Evolutionary conservation across 169 alveolate genomes (phyloP).

Genomic region (Plasmodium cynomolgi): DNA sequence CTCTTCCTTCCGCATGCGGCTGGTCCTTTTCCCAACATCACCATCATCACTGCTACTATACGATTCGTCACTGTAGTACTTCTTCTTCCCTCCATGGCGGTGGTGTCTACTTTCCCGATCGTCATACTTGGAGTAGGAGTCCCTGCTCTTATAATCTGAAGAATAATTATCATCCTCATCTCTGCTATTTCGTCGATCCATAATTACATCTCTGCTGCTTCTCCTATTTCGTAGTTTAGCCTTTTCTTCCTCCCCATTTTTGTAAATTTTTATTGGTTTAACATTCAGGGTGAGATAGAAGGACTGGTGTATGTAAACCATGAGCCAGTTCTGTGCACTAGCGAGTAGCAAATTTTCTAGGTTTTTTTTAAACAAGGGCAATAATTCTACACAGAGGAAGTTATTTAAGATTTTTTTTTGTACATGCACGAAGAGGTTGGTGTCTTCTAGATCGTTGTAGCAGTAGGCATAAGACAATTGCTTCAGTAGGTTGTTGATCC

Average conservation of each 20-base stretch:
- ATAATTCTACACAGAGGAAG: constrained; percentile 71
- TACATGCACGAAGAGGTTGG: constrained; percentile 68
- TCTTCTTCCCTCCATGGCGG: not conserved
- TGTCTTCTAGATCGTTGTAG: constrained; percentile 51
- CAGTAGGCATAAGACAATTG: constrained; percentile 76
- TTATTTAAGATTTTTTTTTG: constrained; percentile 76
- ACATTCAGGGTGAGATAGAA: constrained; percentile 62
- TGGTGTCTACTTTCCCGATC: not conserved
- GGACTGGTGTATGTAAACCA: constrained; percentile 64
- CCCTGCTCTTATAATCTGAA: not conserved
- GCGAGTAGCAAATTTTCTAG: constrained; percentile 58
- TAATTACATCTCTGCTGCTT: not conserved
- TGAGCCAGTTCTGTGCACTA: constrained; percentile 74
- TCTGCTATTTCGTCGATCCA: too few species aligned
- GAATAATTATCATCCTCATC: constrained; percentile 1
- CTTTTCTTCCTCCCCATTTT: not conserved
- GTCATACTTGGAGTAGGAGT: not conserved
- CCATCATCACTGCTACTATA: not conserved
- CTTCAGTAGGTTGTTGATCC: constrained; percentile 78
- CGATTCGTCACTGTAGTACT: constrained; percentile 44
- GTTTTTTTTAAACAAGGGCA: constrained; percentile 76
- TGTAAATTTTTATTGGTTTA: constrained; percentile 29
- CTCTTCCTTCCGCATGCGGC: constrained; percentile 1
- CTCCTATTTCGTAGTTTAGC: not conserved
- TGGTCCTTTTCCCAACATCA: not conserved